Evolutionary conservation across 306 rosid genomes (phyloP).

Genomic region (Boehmeria nivea): DNA sequence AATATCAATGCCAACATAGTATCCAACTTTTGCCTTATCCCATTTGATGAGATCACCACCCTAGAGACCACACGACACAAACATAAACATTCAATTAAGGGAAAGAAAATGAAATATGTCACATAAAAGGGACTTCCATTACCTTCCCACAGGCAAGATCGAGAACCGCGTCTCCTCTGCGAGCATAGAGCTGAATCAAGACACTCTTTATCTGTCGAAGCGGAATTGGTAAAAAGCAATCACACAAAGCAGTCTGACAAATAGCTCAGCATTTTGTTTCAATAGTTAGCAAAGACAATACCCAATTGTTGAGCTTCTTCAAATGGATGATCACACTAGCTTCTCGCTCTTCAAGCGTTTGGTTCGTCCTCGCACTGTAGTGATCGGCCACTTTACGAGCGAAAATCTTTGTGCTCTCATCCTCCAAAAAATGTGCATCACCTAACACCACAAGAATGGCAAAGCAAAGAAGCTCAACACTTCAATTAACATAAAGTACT

Average conservation of each 20-base stretch:
- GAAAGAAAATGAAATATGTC: slow-evolving; percentile 4
- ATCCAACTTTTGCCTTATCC: slow-evolving; percentile 96
- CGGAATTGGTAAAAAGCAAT: slow-evolving; percentile 1
- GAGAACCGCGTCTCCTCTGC: slow-evolving; percentile 81
- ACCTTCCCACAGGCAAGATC: slow-evolving; percentile 99
- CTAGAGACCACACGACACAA: slow-evolving; percentile 37
- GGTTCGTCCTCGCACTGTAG: slow-evolving; percentile 86
- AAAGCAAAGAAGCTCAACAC: neutral
- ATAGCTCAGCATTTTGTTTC: neutral
- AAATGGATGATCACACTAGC: slow-evolving; percentile 87
- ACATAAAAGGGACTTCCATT: slow-evolving; percentile 14
- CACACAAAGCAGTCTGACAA: neutral
- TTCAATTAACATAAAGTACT: slow-evolving; percentile 4
- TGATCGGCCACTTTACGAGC: slow-evolving; percentile 95
- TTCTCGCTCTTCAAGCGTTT: slow-evolving; percentile 86
- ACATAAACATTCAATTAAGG: slow-evolving; percentile 1
- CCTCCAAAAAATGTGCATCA: slow-evolving; percentile 67
- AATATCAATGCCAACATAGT: slow-evolving; percentile 94
- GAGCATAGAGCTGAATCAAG: slow-evolving; percentile 85
- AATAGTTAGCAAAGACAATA: slow-evolving; percentile 16
- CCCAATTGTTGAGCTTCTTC: slow-evolving; percentile 17
- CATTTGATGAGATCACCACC: slow-evolving; percentile 99
- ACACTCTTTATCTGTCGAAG: slow-evolving; percentile 86
- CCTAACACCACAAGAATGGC: slow-evolving; percentile 35
- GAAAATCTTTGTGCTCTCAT: slow-evolving; percentile 71